Percentiles rank a stretch among this genome's conserved stretches.
These are phyloP conservation scores for Claviceps sp. DNA, from an alignment of 2,329 filamentous ascomycete genomes.

Conservation along the genomic window DNA sequence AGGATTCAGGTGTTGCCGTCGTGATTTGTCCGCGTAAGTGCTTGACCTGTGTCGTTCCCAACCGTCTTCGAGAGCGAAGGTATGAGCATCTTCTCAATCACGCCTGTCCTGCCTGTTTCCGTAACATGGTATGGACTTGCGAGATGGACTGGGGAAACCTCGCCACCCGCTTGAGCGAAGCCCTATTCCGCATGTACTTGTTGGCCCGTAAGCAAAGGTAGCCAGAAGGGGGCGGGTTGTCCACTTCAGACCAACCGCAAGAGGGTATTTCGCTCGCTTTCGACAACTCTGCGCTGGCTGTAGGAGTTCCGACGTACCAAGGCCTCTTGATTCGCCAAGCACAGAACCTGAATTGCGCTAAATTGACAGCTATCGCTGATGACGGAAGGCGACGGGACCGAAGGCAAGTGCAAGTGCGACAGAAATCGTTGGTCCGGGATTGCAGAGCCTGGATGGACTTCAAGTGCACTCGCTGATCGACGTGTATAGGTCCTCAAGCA, in stretches of 20 bases:
- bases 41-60: constrained; percentile 20
- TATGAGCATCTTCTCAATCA: constrained; percentile 21
- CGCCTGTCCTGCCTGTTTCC: constrained; percentile 12
- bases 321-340: constrained; percentile 30
- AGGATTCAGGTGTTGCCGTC: constrained; percentile 18
- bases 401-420: constrained; percentile 17
- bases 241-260: constrained; percentile 28
- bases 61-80: constrained; percentile 15
- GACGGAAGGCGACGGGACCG: constrained; percentile 6
- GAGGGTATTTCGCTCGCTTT: constrained; percentile 31
- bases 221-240: constrained; percentile 30
- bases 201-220: constrained; percentile 33
- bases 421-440: constrained; percentile 26
- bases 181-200: constrained; percentile 21
- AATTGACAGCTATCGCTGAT: constrained; percentile 25
- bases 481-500: constrained; percentile 27
- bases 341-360: constrained; percentile 24
- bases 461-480: constrained; percentile 20
- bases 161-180: constrained; percentile 26
- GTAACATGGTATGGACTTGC: constrained; percentile 30
- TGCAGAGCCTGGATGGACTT: constrained; percentile 23
- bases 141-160: constrained; percentile 27
- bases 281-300: constrained; percentile 23
- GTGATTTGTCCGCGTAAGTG: constrained; percentile 17
- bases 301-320: constrained; percentile 34